These are phyloP conservation scores for Elaeis guineensis DNA, from an alignment of 176 grass and related monocot genomes.

Conservation along the genomic window DNA sequence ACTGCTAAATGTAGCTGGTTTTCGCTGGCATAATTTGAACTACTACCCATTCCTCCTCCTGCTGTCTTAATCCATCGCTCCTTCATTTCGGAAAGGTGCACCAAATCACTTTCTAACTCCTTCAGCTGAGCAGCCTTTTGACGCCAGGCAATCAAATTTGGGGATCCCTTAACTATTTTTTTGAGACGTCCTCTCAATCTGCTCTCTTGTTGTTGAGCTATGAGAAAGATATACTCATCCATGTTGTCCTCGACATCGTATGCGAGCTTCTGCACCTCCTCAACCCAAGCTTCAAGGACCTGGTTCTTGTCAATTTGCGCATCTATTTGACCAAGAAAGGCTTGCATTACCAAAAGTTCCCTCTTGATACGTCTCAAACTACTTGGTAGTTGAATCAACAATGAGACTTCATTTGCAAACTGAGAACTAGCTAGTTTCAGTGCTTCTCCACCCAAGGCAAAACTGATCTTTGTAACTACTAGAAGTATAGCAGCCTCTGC, in stretches of 20 bases:
- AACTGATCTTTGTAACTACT: constrained; percentile 17
- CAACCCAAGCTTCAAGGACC: constrained; percentile 22
- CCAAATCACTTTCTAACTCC: constrained; percentile 2
- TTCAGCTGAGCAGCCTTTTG: constrained; percentile 3
- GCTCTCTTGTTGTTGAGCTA: not conserved
- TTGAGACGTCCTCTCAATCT: not conserved
- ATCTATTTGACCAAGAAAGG: constrained; percentile 16
- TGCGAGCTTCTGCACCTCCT: constrained; percentile 16
- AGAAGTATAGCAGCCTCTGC: constrained; percentile 21
- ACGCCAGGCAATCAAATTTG: constrained; percentile 2
- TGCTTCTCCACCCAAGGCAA: constrained; percentile 18
- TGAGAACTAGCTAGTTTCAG: constrained; percentile 10
- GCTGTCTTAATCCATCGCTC: constrained; percentile 8
- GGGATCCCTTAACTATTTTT: constrained; percentile 10
- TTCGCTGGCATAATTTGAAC: constrained; percentile 4
- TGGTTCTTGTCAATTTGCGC: not conserved
- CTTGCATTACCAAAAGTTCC: constrained; percentile 30
- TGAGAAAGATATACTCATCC: constrained; percentile 23
- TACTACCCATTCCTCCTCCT: not conserved
- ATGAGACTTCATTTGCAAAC: constrained; percentile 8
- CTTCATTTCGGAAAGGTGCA: constrained; percentile 9
- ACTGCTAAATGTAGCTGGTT: constrained; percentile 3
- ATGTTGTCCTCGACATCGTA: constrained; percentile 29
- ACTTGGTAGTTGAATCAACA: not conserved
- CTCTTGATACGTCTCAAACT: constrained; percentile 18